Evolutionary conservation across 169 alveolate genomes (phyloP), one percentile per base, ranked within the genome.

Genomic region (Plasmodium falciparum): DNA sequence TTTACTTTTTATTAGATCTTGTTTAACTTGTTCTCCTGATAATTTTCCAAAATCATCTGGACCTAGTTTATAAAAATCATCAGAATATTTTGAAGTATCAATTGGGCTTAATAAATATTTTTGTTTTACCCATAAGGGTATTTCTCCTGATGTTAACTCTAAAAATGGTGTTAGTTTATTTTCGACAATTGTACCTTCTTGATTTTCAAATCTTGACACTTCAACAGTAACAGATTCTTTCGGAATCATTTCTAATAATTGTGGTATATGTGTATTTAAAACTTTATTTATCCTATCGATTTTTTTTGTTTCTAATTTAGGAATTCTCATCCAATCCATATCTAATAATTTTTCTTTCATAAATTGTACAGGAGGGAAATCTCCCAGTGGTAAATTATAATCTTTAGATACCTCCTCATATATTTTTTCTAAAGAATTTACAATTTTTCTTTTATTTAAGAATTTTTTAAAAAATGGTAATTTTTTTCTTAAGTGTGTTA

Each of bases 1-100:
- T 43, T 88, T 92, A 88, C 95, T 92, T 74, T 88, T 92, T 43
- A 86, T 88, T 22, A 92, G 50, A 29, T 92, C 95, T 7, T 59
- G 92, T 74, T 92, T 92, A 20, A 90, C 95, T 76, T 88, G 92
- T 15, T 88, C 66, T 3, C 95, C 95, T 63, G 90, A 70, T 66
- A 92, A 49, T 66, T 88, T 76, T 2, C 92, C 92, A 72, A 29
- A 66, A 20, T 66, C 67, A 54, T 92, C 76, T 11, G 93, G 93
- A 17, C 92, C 92, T 7, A 92, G 33, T 17, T 65, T 63, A 43
- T 88, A 91, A 56, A 92, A 92, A 74, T 92, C 95, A 58, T 74
- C 88, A 9, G 88, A 74, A 61, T 88, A 88, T 59, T 75, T 88
- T 49, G 88, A 74, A 24, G 88, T 85, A 73, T 85, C 85, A 24